Percentiles rank a stretch among this genome's conserved stretches.
Evolutionary conservation across 148 eudicot genomes (phyloP).

Genomic region (Vaccinium myrtillus): DNA sequence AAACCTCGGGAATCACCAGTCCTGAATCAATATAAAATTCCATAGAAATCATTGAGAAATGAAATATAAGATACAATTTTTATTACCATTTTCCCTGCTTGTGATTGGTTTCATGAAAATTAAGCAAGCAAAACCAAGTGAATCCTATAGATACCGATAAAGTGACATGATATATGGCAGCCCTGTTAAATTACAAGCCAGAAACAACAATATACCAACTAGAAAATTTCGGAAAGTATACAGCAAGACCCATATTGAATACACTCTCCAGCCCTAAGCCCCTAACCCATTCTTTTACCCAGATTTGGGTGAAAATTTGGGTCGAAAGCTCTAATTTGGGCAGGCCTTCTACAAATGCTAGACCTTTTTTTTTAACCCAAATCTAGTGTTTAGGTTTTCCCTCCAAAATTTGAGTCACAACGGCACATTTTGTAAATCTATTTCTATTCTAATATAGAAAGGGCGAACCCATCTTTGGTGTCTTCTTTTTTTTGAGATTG

Average conservation of each 20-base stretch:
- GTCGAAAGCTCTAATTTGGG: too few species aligned
- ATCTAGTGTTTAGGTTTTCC: too few species aligned
- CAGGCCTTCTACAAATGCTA: too few species aligned
- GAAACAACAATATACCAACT: background rate
- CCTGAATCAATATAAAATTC: slow-evolving; percentile 29
- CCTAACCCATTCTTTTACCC: too few species aligned
- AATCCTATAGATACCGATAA: background rate
- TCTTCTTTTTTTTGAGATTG: too few species aligned
- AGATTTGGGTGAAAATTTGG: too few species aligned
- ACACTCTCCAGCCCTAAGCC: too few species aligned
- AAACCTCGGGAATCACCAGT: slow-evolving; percentile 97
- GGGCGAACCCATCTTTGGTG: too few species aligned
- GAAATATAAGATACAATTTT: background rate
- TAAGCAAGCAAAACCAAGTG: background rate
- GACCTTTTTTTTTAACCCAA: too few species aligned
- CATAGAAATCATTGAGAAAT: background rate
- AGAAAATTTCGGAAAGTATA: background rate
- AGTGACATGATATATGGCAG: background rate
- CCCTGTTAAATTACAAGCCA: background rate
- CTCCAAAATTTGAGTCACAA: too few species aligned
- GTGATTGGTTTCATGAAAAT: background rate
- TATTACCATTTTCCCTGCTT: background rate
- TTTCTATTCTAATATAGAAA: too few species aligned
- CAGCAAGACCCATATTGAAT: background rate
- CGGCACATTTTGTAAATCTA: too few species aligned